A percentile compares a stretch with the other conserved stretches of the same genome.
Evolutionary conservation across 2,329 filamentous ascomycete genomes (phyloP).

Genomic region (Aspergillus udagawae): DNA sequence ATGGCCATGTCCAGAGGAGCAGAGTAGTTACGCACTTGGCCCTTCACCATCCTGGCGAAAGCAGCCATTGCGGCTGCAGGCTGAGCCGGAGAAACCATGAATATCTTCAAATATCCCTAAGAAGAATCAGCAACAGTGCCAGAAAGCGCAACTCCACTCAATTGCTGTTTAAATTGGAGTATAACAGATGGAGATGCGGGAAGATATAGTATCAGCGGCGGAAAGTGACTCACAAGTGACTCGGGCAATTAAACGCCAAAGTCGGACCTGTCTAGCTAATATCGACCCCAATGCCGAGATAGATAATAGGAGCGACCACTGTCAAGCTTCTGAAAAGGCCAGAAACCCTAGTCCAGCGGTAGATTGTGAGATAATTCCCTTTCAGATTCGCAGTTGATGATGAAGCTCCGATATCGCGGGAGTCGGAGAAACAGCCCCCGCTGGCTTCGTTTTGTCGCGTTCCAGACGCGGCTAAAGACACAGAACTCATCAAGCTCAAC

Average conservation of each 20-base stretch:
- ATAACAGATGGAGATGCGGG: neutral
- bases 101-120: neutral
- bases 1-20: conserved; percentile 50
- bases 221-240: conserved; percentile 7
- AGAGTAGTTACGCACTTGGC: conserved; percentile 43
- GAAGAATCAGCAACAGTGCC: neutral
- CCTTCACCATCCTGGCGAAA: conserved; percentile 34
- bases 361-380: neutral
- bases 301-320: neutral
- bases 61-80: conserved; percentile 30
- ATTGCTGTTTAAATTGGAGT: neutral
- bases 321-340: neutral
- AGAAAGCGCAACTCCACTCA: neutral
- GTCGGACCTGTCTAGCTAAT: neutral
- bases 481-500: conserved; percentile 6
- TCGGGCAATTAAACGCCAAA: neutral
- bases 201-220: neutral
- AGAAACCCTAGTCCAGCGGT: neutral
- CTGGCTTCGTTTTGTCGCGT: conserved; percentile 10
- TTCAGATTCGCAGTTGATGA: neutral
- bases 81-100: conserved; percentile 25
- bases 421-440: conserved; percentile 29
- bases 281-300: neutral
- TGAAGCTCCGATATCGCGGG: conserved; percentile 24
- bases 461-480: conserved; percentile 15